Evolutionary conservation across 2,329 filamentous ascomycete genomes (phyloP).

Genomic region (Fusarium oxysporum): DNA sequence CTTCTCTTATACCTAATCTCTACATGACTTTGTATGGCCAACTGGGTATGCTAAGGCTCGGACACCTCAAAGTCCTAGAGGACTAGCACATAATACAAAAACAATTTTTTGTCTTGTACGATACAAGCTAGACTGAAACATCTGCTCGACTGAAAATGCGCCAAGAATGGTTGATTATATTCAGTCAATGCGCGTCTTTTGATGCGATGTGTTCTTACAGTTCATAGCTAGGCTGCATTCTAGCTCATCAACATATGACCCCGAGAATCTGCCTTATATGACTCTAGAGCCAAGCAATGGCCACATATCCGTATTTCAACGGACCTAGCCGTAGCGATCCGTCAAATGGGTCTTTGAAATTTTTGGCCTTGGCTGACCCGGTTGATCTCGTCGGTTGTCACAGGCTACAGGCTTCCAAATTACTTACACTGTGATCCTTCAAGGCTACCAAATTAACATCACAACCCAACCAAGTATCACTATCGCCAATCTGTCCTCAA

Average conservation of each 20-base stretch:
- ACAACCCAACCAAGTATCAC: background rate
- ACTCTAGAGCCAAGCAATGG: background rate
- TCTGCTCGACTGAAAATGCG: background rate
- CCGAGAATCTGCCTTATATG: background rate
- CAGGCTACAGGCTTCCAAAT: background rate
- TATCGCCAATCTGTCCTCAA: background rate
- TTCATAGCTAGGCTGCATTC: background rate
- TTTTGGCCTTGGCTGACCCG: too few species aligned
- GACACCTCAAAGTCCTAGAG: background rate
- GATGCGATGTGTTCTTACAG: background rate
- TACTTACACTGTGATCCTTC: background rate
- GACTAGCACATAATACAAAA: background rate
- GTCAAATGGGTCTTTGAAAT: too few species aligned
- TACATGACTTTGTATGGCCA: background rate
- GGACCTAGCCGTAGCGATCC: background rate
- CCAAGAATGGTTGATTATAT: fast-evolving
- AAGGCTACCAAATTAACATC: background rate
- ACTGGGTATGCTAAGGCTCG: background rate
- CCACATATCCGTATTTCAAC: background rate
- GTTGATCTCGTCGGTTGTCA: background rate
- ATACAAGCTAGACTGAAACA: background rate
- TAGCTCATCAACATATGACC: background rate
- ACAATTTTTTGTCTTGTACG: background rate
- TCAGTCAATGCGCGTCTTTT: background rate
- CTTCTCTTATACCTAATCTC: background rate